Conservation (phyloP, 257 asterid genomes). For the Apocynum venetum region DNA sequence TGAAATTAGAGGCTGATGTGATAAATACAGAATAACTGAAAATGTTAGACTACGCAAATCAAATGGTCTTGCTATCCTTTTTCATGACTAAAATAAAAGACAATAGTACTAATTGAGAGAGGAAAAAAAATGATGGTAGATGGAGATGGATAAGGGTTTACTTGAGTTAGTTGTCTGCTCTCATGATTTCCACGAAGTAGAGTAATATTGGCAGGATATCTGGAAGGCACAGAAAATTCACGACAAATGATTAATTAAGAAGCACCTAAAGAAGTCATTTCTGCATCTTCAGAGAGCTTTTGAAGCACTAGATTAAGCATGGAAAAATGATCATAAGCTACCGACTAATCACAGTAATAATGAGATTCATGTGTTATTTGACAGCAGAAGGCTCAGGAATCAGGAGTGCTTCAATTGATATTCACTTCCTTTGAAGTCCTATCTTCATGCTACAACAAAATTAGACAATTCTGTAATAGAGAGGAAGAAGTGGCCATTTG, state of each 20-base stretch:
- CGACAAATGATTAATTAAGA: not conserved
- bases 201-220: constrained; percentile 93
- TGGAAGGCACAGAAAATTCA: constrained; percentile 29
- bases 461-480: not conserved
- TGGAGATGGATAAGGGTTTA: constrained; percentile 19
- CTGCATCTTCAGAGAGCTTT: not conserved
- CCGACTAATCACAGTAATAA: not conserved
- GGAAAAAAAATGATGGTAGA: no score
- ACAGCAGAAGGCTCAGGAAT: not conserved
- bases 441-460: not conserved
- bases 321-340: not conserved
- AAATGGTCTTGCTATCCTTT: not conserved
- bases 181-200: constrained; percentile 98
- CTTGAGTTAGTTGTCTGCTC: constrained; percentile 97
- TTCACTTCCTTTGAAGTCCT: not conserved
- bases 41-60: not conserved
- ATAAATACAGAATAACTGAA: not conserved
- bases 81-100: not conserved
- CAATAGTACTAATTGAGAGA: not conserved
- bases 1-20: not conserved
- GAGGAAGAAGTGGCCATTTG: not conserved
- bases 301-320: not conserved
- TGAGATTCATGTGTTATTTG: not conserved
- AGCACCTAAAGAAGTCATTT: not conserved
- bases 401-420: not conserved